Percentiles rank a stretch among this genome's conserved stretches.
These are phyloP conservation scores for Herpotrichia juniperi DNA, from an alignment of 2,329 filamentous ascomycete genomes.

Conservation along the genomic window DNA sequence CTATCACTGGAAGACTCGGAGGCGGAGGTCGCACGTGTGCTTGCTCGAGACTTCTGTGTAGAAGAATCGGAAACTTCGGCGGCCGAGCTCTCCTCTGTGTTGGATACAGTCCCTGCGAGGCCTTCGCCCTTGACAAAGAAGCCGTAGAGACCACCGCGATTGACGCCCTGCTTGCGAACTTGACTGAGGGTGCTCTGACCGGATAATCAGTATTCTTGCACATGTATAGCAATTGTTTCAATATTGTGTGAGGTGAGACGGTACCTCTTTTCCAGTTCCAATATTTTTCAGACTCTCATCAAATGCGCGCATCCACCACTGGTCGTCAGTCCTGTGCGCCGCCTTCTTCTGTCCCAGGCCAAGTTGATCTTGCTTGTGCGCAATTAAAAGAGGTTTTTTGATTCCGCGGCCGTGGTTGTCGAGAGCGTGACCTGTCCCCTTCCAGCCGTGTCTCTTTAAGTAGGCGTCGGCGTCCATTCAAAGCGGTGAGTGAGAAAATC, in stretches of 20 bases:
- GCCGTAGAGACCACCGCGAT: constrained; percentile 71
- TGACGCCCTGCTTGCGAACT: constrained; percentile 54
- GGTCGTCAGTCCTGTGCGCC: constrained; percentile 66
- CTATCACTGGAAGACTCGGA: constrained; percentile 19
- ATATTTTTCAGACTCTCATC: constrained; percentile 83
- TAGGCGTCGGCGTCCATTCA: constrained; percentile 84
- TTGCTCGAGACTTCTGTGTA: constrained; percentile 9
- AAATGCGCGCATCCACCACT: constrained; percentile 97
- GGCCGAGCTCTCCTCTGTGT: constrained; percentile 28
- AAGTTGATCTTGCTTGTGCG: constrained; percentile 79
- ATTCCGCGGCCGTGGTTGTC: constrained; percentile 79
- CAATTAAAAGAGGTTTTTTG: constrained; percentile 80
- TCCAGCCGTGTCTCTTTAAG: constrained; percentile 87
- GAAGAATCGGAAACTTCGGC: constrained; percentile 15
- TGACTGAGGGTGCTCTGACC: constrained; percentile 60
- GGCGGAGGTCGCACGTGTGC: constrained; percentile 37
- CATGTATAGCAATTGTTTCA: not conserved
- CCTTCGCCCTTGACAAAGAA: constrained; percentile 84
- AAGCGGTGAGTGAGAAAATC: not conserved
- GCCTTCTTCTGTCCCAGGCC: constrained; percentile 79
- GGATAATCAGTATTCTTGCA: constrained; percentile 22
- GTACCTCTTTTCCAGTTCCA: constrained; percentile 37
- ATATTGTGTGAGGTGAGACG: not conserved
- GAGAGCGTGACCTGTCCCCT: constrained; percentile 84
- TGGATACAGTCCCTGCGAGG: constrained; percentile 72